These are phyloP conservation scores for Fraxinus cuspidata DNA, from an alignment of 257 asterid species.

Conservation along the genomic window DNA sequence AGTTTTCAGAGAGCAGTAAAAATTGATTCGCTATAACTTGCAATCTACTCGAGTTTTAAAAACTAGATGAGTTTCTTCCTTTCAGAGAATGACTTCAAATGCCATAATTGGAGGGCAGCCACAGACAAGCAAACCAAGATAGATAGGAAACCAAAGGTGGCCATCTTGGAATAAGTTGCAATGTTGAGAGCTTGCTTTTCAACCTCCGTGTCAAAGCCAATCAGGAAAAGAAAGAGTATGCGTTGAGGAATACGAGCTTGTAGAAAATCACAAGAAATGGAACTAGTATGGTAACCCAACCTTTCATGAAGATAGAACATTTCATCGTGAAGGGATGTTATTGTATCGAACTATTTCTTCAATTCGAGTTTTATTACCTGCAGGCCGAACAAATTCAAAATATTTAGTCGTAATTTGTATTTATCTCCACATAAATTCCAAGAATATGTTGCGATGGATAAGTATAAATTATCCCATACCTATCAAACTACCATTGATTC, in stretches of 20 bases:
- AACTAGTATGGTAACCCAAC: neutral
- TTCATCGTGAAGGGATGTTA: constrained; percentile 32
- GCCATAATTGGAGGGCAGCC: constrained; percentile 39
- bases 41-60: neutral
- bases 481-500: neutral
- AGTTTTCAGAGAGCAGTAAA: neutral
- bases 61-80: constrained; percentile 33
- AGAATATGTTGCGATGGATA: neutral
- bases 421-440: neutral
- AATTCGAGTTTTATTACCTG: constrained; percentile 35
- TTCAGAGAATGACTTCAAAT: constrained; percentile 34
- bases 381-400: neutral
- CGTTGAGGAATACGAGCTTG: too few relatives aligned
- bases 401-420: too few relatives aligned
- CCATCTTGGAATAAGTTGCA: constrained; percentile 34
- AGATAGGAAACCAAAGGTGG: constrained; percentile 25
- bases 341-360: constrained; percentile 28
- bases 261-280: neutral
- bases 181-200: constrained; percentile 33
- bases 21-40: neutral
- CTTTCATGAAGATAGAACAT: constrained; percentile 28
- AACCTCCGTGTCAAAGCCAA: constrained; percentile 26
- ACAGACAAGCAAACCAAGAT: constrained; percentile 29
- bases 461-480: neutral
- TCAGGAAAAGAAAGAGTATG: neutral